Base-by-base conservation (phyloP, 345 rosid species). In the Ricinus communis region DNA sequence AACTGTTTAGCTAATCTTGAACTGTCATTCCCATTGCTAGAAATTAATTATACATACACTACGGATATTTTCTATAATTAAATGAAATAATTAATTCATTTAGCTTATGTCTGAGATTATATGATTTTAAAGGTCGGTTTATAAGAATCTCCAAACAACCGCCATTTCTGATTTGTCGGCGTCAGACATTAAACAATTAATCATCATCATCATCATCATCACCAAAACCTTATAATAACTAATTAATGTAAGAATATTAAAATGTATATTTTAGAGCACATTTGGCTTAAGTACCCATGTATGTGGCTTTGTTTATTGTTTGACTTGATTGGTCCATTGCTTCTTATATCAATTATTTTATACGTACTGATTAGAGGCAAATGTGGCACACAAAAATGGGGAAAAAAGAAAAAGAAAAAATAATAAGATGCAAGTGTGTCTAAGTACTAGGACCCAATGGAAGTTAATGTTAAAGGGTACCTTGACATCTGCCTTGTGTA, bases 111-210 rank as follows among this genome's bases (percentile, higher is more conserved):
- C 70, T 49, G 55, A 74, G 80, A 71, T 59, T 47, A 50, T 6
- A 60, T 60, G 25, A 25, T 43, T 43, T 33, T 14, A n/a, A 65
- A 71, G 71, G 85, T 77, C 89, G 89, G 87, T 77, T 77, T 50
- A 68, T 54, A 52, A 69, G 76, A 82, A 82, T 79, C 82, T 76
- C 46, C 52, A 0, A 12, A 38, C 33, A 77, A 82, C 87, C 81
- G 83, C 69, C 86, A 75, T 77, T 78, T 79, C 72, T 62, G 80
- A 76, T 75, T 81, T 82, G 87, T 83, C 87, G 85, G 88, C 84
- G 59, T 70, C 50, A 69, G 70, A 45, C 68, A 68, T 43, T 56
- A 61, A 62, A n/a, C 19, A 40, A 62, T 2, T 22, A 11, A n/a
- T n/a, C n/a, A n/a, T n/a, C n/a, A n/a, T n/a, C n/a, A n/a, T n/a